Evolutionary conservation across 148 eudicot genomes (phyloP).

Genomic region (Camellia lanceoleosa): DNA sequence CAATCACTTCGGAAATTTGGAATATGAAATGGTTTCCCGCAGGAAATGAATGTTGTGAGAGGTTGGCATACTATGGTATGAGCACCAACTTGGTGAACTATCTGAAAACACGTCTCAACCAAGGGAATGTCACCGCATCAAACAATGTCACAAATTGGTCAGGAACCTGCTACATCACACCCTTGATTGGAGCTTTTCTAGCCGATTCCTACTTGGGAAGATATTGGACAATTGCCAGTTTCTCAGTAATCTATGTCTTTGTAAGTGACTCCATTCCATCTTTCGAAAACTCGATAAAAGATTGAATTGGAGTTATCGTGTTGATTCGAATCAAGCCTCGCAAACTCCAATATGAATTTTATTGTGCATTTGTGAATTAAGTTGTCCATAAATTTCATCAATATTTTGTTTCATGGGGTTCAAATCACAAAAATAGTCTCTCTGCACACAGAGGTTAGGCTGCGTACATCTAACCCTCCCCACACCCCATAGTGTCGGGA

Average conservation of each 20-base stretch:
- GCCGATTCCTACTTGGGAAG: conserved; percentile 15
- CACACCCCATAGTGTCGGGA: too few species aligned
- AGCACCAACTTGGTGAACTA: conserved; percentile 17
- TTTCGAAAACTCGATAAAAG: not conserved
- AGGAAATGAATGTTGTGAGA: conserved; percentile 19
- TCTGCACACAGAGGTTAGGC: too few species aligned
- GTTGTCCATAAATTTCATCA: not conserved
- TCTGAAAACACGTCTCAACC: not conserved
- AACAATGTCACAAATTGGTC: conserved; percentile 14
- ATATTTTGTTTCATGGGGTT: too few species aligned
- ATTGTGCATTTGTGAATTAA: not conserved
- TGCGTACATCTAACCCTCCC: too few species aligned
- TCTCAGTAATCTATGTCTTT: conserved; percentile 12
- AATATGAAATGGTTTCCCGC: not conserved
- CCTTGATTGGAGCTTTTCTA: conserved; percentile 17
- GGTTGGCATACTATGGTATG: conserved; percentile 18
- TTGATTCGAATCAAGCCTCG: not conserved
- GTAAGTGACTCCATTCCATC: conserved; percentile 1
- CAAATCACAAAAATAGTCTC: too few species aligned
- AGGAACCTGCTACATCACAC: conserved; percentile 14
- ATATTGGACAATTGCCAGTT: conserved; percentile 15
- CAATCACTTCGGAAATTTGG: not conserved
- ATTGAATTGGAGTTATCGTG: not conserved
- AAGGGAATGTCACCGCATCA: conserved; percentile 15
- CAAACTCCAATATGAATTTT: not conserved